Conservation (phyloP, 768 basidiomycete genomes). For the Macrolepiota fuliginosa region DNA sequence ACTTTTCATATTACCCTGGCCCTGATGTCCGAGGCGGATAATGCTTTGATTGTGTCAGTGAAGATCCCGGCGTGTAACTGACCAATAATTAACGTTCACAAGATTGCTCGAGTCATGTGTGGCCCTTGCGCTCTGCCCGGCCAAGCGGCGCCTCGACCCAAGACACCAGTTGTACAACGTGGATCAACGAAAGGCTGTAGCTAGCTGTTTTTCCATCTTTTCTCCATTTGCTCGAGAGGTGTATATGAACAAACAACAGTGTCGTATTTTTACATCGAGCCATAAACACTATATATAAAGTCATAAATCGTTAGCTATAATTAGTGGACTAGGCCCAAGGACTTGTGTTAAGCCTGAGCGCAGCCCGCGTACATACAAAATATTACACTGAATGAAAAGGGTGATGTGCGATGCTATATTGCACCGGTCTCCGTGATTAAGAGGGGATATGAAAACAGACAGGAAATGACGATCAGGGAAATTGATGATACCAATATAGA, state of each 20-base stretch:
- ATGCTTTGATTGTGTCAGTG: neutral
- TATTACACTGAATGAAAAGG: too few relatives aligned
- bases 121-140: neutral
- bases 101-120: neutral
- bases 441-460: neutral
- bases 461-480: neutral
- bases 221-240: neutral
- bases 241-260: neutral
- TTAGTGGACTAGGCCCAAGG: neutral
- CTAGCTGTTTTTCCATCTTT: neutral
- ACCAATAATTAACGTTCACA: neutral
- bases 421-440: neutral
- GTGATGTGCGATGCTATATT: too few relatives aligned
- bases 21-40: neutral
- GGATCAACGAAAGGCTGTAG: neutral
- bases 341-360: too few relatives aligned
- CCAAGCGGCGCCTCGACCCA: neutral
- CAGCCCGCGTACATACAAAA: too few relatives aligned
- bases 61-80: neutral
- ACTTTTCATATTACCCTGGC: neutral
- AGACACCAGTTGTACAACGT: neutral
- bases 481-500: neutral
- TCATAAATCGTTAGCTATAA: neutral
- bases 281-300: neutral
- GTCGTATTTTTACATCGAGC: neutral